Percentiles rank a stretch among this genome's conserved stretches.
These are phyloP conservation scores for Verbena officinalis DNA, from an alignment of 257 asterid species.

Conservation along the genomic window DNA sequence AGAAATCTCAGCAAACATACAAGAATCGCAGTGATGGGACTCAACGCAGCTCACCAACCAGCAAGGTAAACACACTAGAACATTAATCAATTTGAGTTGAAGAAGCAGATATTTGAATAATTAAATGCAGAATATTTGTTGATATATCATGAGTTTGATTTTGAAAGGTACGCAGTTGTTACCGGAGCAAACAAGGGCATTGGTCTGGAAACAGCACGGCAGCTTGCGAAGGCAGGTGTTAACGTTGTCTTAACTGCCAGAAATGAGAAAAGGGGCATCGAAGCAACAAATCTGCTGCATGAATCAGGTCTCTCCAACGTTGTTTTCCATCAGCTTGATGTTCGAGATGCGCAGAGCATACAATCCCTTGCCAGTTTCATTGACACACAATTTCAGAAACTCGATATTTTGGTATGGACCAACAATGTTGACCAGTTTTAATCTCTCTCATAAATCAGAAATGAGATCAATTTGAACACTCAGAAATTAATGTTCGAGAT, in stretches of 20 bases:
- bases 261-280: constrained; percentile 54
- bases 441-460: too few species aligned
- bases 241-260: constrained; percentile 76
- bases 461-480: too few species aligned
- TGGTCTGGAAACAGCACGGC: constrained; percentile 76
- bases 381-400: constrained; percentile 52
- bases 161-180: constrained; percentile 66
- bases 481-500: too few species aligned
- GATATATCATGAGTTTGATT: background rate
- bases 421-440: background rate
- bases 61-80: constrained; percentile 30
- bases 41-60: constrained; percentile 26
- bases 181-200: constrained; percentile 92
- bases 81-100: background rate
- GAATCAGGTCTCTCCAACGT: constrained; percentile 64
- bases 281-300: constrained; percentile 53
- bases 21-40: constrained; percentile 31
- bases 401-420: constrained; percentile 65
- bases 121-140: background rate
- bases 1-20: too few species aligned
- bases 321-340: constrained; percentile 78
- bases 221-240: constrained; percentile 63
- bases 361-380: constrained; percentile 47
- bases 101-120: background rate
- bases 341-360: constrained; percentile 59